Evolutionary conservation across 371 early-diverging fungal species (phyloP).

Genomic region (Lichtheimia ramosa): DNA sequence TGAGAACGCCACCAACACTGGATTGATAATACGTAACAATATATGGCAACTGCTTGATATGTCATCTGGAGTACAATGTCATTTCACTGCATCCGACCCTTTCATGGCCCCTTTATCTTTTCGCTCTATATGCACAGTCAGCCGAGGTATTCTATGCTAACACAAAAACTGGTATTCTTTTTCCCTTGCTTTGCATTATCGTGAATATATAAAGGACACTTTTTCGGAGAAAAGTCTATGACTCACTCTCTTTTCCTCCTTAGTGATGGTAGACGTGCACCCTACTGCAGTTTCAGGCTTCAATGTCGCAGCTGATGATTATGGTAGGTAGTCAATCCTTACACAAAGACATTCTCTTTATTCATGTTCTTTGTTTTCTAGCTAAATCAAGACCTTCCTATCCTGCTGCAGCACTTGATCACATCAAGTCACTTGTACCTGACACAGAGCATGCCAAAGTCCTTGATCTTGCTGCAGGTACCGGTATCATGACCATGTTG

Average conservation of each 20-base stretch:
- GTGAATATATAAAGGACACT: no score
- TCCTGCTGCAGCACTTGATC: slow-evolving; percentile 25
- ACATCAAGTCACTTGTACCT: slow-evolving; percentile 15
- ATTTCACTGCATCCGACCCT: no score
- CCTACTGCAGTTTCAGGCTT: slow-evolving; percentile 31
- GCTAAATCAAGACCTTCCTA: slow-evolving; percentile 40
- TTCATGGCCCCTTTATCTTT: no score
- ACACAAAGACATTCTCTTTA: slow-evolving; percentile 1
- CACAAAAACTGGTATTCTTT: no score
- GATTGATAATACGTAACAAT: no score
- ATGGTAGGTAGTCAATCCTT: slow-evolving; percentile 24
- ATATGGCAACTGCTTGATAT: no score
- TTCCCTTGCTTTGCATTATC: no score
- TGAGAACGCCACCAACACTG: no score
- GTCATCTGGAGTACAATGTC: no score
- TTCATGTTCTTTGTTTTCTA: neutral
- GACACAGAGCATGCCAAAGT: slow-evolving; percentile 8
- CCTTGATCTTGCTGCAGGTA: slow-evolving; percentile 47
- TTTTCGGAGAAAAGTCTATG: no score
- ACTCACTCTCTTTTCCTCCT: neutral
- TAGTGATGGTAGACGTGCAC: slow-evolving; percentile 11
- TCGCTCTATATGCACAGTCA: no score
- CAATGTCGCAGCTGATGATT: slow-evolving; percentile 23
- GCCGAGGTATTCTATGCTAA: no score
- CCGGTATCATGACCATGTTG: slow-evolving; percentile 44